Evolutionary conservation across 2,329 filamentous ascomycete genomes (phyloP).

Genomic region (Trichoderma sp.): DNA sequence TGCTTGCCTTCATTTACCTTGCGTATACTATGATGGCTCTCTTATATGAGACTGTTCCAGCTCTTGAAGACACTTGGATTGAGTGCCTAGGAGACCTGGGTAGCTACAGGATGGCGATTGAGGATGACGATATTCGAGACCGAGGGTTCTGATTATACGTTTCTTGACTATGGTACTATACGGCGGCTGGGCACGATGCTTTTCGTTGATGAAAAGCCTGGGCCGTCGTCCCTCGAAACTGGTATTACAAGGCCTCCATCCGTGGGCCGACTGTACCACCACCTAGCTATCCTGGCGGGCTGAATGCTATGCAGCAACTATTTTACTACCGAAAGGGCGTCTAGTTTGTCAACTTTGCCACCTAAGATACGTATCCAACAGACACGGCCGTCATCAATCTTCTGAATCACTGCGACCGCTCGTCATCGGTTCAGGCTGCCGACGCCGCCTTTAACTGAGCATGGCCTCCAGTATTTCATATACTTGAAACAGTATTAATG

Average conservation of each 20-base stretch:
- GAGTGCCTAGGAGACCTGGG: slow-evolving; percentile 88
- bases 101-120: slow-evolving; percentile 85
- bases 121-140: slow-evolving; percentile 75
- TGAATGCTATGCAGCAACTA: slow-evolving; percentile 68
- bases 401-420: slow-evolving; percentile 56
- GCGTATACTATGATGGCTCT: slow-evolving; percentile 90
- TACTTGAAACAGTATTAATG: not conserved
- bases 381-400: slow-evolving; percentile 65
- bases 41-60: slow-evolving; percentile 79
- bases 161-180: slow-evolving; percentile 66
- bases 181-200: slow-evolving; percentile 82
- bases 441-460: not conserved
- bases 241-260: slow-evolving; percentile 82
- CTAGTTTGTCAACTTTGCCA: slow-evolving; percentile 69
- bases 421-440: not conserved
- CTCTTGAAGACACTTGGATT: slow-evolving; percentile 88
- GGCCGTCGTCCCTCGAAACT: slow-evolving; percentile 75
- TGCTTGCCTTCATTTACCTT: slow-evolving; percentile 89
- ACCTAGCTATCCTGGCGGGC: slow-evolving; percentile 77
- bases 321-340: slow-evolving; percentile 69
- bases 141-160: slow-evolving; percentile 82
- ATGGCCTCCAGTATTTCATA: not conserved
- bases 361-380: slow-evolving; percentile 64
- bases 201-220: slow-evolving; percentile 74
- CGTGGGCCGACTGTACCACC: slow-evolving; percentile 81